Conservation (phyloP, 208 protist genomes). For the Leptomonas seymouri region DNA sequence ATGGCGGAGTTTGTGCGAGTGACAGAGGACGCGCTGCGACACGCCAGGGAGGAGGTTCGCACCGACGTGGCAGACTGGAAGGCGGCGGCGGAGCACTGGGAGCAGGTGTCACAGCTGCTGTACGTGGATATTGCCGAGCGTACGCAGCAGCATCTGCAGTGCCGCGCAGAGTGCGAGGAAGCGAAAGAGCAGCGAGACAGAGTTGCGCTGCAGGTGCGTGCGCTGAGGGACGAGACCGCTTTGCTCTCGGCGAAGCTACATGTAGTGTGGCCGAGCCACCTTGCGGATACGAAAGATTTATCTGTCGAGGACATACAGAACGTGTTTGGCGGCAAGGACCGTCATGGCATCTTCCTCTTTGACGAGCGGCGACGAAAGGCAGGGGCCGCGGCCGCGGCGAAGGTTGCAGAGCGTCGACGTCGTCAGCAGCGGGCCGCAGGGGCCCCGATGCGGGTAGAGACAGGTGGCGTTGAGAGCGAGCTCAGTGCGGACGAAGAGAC, state of each 20-base stretch:
- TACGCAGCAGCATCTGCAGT: conserved; percentile 70
- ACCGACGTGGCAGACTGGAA: conserved; percentile 72
- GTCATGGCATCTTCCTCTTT: conserved; percentile 32
- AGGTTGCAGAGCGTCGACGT: conserved; percentile 7
- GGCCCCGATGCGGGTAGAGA: neutral
- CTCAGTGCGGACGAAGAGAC: neutral
- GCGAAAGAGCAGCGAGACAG: conserved; percentile 79
- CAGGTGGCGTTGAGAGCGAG: conserved; percentile 1
- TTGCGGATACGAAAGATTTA: conserved; percentile 62
- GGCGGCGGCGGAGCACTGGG: conserved; percentile 75
- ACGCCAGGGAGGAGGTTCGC: conserved; percentile 68
- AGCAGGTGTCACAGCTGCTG: conserved; percentile 82
- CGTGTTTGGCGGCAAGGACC: conserved; percentile 50
- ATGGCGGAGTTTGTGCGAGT: conserved; percentile 80
- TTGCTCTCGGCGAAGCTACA: conserved; percentile 75
- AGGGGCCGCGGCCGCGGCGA: neutral
- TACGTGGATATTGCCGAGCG: conserved; percentile 88
- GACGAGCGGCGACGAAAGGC: conserved; percentile 24
- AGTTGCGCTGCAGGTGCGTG: conserved; percentile 43
- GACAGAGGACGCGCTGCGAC: conserved; percentile 64
- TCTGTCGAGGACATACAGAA: conserved; percentile 64
- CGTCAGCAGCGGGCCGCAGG: neutral
- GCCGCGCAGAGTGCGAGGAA: conserved; percentile 84
- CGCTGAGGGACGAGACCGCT: conserved; percentile 47
- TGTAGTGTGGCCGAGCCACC: conserved; percentile 85